Evolutionary conservation across 1,284 basidiomycete genomes (phyloP).

Genomic region (Leucoagaricus sp.): DNA sequence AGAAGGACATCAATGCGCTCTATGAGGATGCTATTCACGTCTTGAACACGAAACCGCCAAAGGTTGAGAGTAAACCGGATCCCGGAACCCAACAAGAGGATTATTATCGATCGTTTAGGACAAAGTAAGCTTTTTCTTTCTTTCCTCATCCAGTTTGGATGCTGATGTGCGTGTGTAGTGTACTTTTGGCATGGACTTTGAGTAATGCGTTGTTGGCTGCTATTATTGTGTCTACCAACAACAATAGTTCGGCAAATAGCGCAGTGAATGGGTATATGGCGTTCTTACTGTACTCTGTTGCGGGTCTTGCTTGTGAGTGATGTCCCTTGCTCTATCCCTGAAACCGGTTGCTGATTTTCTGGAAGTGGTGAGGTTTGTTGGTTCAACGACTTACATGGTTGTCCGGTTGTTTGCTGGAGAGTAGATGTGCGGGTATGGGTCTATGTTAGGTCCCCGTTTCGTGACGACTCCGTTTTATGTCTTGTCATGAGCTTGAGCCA

Average conservation of each 20-base stretch:
- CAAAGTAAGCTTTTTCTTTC: slow-evolving; percentile 54
- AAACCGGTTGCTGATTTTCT: neutral
- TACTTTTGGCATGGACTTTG: slow-evolving; percentile 82
- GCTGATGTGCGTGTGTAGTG: slow-evolving; percentile 31
- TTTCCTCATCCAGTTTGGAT: slow-evolving; percentile 20
- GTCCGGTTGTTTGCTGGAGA: slow-evolving; percentile 85
- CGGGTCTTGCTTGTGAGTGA: slow-evolving; percentile 78
- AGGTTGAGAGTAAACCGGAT: slow-evolving; percentile 64
- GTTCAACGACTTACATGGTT: slow-evolving; percentile 77
- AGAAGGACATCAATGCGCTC: slow-evolving; percentile 84
- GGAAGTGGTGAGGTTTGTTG: slow-evolving; percentile 80
- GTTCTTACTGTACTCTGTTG: slow-evolving; percentile 83
- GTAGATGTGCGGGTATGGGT: slow-evolving; percentile 36
- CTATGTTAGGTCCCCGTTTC: neutral
- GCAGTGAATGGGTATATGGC: slow-evolving; percentile 80
- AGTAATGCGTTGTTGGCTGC: slow-evolving; percentile 80
- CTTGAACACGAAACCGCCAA: slow-evolving; percentile 73
- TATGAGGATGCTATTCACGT: slow-evolving; percentile 87
- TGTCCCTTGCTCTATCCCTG: neutral
- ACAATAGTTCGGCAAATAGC: slow-evolving; percentile 46
- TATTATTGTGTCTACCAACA: slow-evolving; percentile 59
- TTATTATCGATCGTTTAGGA: slow-evolving; percentile 86
- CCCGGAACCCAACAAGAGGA: slow-evolving; percentile 81
- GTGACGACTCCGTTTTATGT: neutral
- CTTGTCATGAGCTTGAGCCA: neutral